These are phyloP conservation scores for Stygiomarasmius scandens DNA, from an alignment of 1,284 basidiomycete genomes.

Conservation along the genomic window DNA sequence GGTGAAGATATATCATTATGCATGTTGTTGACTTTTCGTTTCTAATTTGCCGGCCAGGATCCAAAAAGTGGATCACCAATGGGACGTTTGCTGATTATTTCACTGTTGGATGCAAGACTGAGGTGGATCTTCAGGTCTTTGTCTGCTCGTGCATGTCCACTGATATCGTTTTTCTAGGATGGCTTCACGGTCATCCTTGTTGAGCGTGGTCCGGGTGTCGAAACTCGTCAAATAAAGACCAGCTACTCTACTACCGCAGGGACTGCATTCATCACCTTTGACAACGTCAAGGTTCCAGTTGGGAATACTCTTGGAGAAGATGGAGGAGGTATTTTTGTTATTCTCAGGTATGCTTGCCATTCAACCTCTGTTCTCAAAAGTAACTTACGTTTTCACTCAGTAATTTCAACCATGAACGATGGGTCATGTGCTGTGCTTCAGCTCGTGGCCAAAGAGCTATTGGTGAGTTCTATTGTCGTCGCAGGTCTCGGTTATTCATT, in stretches of 20 bases:
- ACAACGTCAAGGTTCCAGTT: constrained; percentile 86
- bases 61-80: constrained; percentile 86
- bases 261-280: constrained; percentile 87
- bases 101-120: constrained; percentile 69
- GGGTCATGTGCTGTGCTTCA: constrained; percentile 73
- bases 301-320: constrained; percentile 86
- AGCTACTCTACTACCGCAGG: constrained; percentile 78
- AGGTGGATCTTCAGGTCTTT: constrained; percentile 34
- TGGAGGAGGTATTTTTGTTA: constrained; percentile 81
- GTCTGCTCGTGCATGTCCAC: neutral
- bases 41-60: constrained; percentile 24
- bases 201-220: constrained; percentile 74
- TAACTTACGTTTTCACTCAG: constrained; percentile 25
- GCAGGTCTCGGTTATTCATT: constrained; percentile 29
- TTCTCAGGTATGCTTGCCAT: constrained; percentile 51
- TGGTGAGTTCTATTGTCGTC: constrained; percentile 13
- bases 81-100: constrained; percentile 75
- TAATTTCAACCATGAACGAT: constrained; percentile 78
- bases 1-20: constrained; percentile 40
- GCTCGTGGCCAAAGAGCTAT: constrained; percentile 52
- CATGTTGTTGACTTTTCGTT: neutral
- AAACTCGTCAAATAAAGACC: constrained; percentile 87
- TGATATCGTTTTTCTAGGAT: constrained; percentile 41
- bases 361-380: neutral
- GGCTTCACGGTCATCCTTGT: constrained; percentile 87